These are phyloP conservation scores for Casuarina glauca DNA, from an alignment of 306 rosid genomes.

Conservation along the genomic window DNA sequence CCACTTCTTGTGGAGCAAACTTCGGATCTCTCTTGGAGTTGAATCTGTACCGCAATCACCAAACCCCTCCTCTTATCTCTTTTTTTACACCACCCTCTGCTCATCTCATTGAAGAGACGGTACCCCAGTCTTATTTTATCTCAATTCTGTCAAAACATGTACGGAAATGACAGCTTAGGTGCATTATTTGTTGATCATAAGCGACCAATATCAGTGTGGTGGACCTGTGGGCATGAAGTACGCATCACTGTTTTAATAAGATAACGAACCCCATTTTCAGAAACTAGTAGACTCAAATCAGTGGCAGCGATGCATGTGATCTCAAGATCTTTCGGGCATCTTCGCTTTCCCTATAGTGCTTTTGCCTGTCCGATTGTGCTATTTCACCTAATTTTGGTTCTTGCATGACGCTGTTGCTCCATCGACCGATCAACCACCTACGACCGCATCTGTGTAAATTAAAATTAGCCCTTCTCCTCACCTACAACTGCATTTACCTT, in stretches of 20 bases:
- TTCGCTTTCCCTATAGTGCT: background rate
- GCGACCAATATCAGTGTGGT: too few relatives aligned
- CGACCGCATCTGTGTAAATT: background rate
- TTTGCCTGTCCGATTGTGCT: background rate
- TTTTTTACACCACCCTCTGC: constrained; percentile 8
- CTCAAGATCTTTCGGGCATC: background rate
- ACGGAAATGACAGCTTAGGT: background rate
- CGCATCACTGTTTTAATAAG: too few relatives aligned
- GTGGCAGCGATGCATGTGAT: background rate
- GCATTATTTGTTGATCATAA: background rate
- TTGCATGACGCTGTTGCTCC: too few relatives aligned
- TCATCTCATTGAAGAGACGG: background rate
- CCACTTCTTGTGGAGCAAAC: background rate
- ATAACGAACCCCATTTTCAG: too few relatives aligned
- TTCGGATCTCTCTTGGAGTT: background rate
- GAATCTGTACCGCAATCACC: background rate
- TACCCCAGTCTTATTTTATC: background rate
- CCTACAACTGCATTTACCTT: background rate
- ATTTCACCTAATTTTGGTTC: background rate
- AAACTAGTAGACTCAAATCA: too few relatives aligned
- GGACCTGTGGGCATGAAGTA: too few relatives aligned
- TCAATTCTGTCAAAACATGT: background rate
- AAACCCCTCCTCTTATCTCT: background rate
- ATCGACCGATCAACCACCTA: too few relatives aligned
- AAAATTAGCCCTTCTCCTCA: background rate